Evolutionary conservation across 306 rosid species (phyloP).

Genomic region (Lupinus albus): DNA sequence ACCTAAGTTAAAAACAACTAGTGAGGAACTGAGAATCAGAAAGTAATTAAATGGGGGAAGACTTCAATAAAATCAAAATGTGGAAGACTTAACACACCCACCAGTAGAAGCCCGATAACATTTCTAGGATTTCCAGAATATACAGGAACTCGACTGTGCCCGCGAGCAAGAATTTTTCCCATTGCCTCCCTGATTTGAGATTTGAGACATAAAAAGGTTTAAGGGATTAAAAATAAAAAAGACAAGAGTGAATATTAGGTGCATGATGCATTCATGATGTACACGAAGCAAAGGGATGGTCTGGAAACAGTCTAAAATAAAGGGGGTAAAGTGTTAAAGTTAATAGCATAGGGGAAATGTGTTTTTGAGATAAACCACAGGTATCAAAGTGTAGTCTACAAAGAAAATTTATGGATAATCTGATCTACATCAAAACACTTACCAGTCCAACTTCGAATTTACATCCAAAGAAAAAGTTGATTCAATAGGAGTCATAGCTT

Average conservation of each 20-base stretch:
- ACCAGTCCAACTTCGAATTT: conserved; percentile 94
- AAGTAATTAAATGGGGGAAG: neutral
- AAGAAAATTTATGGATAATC: conserved; percentile 3
- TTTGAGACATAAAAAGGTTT: conserved; percentile 11
- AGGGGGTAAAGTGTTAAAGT: too few species aligned
- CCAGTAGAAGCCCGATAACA: conserved; percentile 88
- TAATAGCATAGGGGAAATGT: too few species aligned
- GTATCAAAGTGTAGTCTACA: too few species aligned
- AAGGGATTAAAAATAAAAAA: conserved; percentile 3
- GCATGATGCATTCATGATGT: too few species aligned
- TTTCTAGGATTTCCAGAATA: conserved; percentile 91
- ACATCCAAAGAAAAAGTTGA: conserved; percentile 93
- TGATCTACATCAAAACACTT: conserved; percentile 40
- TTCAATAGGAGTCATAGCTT: conserved; percentile 97
- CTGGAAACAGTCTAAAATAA: too few species aligned
- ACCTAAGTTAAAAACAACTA: conserved; percentile 55
- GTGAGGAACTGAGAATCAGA: conserved; percentile 29
- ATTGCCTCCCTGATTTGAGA: conserved; percentile 85
- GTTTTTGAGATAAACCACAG: too few species aligned
- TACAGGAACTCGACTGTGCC: conserved; percentile 98
- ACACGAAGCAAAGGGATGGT: too few species aligned
- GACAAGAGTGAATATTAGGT: neutral
- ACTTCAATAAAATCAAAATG: conserved; percentile 19
- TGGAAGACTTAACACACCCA: conserved; percentile 42
- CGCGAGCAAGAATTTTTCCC: conserved; percentile 96